Percentiles rank a stretch among this genome's conserved stretches.
phyloP scores from a whole-genome alignment of 2,329 filamentous ascomycete genomes.

The Xylaria sp. region DNA sequence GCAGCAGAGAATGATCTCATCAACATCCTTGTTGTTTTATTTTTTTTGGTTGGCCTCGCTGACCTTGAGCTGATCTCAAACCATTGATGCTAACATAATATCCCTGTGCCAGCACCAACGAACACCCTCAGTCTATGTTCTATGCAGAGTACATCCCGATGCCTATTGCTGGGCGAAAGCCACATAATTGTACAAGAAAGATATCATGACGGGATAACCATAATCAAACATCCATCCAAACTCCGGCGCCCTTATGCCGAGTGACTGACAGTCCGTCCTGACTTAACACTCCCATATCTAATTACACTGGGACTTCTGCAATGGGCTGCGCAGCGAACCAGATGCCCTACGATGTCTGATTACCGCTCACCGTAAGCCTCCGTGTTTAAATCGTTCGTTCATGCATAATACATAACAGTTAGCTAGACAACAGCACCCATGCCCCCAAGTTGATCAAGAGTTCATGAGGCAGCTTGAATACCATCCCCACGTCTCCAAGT shows the following conservation, averaged over 20 bases:
- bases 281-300: slow-evolving; percentile 26
- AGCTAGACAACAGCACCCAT: neutral
- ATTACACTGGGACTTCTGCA: slow-evolving; percentile 23
- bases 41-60: too few relatives aligned
- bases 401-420: slow-evolving; percentile 31
- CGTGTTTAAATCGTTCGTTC: slow-evolving; percentile 31
- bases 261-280: slow-evolving; percentile 22
- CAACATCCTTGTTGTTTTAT: too few relatives aligned
- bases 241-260: slow-evolving; percentile 34
- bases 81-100: too few relatives aligned
- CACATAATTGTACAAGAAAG: slow-evolving; percentile 12
- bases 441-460: slow-evolving; percentile 11
- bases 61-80: too few relatives aligned
- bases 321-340: slow-evolving; percentile 14
- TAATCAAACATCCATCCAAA: slow-evolving; percentile 30
- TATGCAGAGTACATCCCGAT: too few relatives aligned
- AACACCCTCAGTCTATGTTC: too few relatives aligned
- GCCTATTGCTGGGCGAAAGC: slow-evolving; percentile 6
- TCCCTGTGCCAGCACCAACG: too few relatives aligned
- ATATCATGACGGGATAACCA: slow-evolving; percentile 9
- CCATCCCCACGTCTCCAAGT: slow-evolving; percentile 70
- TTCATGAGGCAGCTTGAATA: slow-evolving; percentile 33
- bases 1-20: neutral
- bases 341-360: slow-evolving; percentile 25
- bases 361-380: slow-evolving; percentile 24